Evolutionary conservation across 1,284 basidiomycete species (phyloP).

Genomic region (Hypsizygus ulmarius): DNA sequence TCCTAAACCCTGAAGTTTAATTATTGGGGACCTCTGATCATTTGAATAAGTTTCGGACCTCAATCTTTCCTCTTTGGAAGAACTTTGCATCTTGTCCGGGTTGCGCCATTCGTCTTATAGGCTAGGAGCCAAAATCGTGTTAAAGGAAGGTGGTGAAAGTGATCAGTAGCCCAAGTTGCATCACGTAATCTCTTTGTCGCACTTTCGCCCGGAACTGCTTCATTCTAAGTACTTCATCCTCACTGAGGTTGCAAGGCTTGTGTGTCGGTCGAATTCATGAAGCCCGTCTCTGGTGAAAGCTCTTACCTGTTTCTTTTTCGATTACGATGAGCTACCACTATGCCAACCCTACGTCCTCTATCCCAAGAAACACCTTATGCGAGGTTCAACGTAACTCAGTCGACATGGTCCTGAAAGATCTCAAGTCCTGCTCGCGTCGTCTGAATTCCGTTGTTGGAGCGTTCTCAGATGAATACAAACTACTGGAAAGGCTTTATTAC

Average conservation of each 20-base stretch:
- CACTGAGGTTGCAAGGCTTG: no score
- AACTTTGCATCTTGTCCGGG: conserved; percentile 85
- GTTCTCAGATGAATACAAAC: conserved; percentile 53
- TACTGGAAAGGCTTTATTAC: conserved; percentile 71
- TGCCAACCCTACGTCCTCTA: conserved; percentile 8
- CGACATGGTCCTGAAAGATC: conserved; percentile 56
- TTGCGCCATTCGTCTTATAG: conserved; percentile 47
- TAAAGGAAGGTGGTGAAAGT: background rate
- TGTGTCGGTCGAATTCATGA: no score
- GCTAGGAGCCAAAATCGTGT: background rate
- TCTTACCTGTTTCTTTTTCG: background rate
- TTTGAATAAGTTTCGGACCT: conserved; percentile 48
- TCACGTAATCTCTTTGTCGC: no score
- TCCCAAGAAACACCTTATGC: conserved; percentile 10
- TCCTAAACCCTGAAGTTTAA: conserved; percentile 45
- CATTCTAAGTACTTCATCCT: no score
- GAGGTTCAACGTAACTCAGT: conserved; percentile 34
- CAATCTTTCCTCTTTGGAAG: conserved; percentile 89
- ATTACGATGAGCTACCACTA: conserved; percentile 3
- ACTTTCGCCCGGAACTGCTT: no score
- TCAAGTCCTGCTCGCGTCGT: conserved; percentile 53
- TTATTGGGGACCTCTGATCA: background rate
- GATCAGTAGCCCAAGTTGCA: background rate
- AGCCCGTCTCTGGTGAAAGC: background rate
- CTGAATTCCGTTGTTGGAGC: conserved; percentile 43